Percentiles rank a stretch among this genome's conserved stretches.
Conservation (phyloP, 148 eudicot species). For the Spergularia bocconei region DNA sequence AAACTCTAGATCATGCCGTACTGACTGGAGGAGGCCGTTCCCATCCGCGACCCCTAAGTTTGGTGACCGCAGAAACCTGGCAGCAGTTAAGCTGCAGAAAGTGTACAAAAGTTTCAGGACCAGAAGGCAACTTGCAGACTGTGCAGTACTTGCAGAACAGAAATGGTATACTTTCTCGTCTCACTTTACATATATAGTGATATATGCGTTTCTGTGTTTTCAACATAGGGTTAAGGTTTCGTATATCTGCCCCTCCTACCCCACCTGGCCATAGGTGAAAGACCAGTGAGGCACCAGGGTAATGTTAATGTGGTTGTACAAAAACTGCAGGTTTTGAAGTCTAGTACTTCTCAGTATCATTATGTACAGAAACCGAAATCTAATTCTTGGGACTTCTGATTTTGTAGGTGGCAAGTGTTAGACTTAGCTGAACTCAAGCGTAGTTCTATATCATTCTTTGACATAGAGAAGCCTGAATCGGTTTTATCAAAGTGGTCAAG, state of each 20-base stretch:
- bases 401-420: constrained; percentile 59
- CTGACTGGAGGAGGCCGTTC: not conserved
- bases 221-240: not conserved
- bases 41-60: not conserved
- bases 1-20: not conserved
- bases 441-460: constrained; percentile 62
- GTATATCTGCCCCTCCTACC: too few relatives aligned
- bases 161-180: constrained; percentile 31
- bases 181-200: not conserved
- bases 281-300: too few relatives aligned
- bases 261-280: too few relatives aligned
- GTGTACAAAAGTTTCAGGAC: constrained; percentile 59
- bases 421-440: constrained; percentile 62
- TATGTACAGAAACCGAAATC: not conserved
- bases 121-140: constrained; percentile 57
- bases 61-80: constrained; percentile 18
- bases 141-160: constrained; percentile 64
- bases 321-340: too few relatives aligned
- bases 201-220: not conserved
- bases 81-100: constrained; percentile 55
- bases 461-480: constrained; percentile 44
- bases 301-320: too few relatives aligned
- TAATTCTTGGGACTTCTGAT: not conserved
- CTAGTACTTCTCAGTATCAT: not conserved
- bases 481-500: constrained; percentile 61